phyloP scores from a whole-genome alignment of 2,329 filamentous ascomycete species.

The Cryphonectria naterciae region DNA sequence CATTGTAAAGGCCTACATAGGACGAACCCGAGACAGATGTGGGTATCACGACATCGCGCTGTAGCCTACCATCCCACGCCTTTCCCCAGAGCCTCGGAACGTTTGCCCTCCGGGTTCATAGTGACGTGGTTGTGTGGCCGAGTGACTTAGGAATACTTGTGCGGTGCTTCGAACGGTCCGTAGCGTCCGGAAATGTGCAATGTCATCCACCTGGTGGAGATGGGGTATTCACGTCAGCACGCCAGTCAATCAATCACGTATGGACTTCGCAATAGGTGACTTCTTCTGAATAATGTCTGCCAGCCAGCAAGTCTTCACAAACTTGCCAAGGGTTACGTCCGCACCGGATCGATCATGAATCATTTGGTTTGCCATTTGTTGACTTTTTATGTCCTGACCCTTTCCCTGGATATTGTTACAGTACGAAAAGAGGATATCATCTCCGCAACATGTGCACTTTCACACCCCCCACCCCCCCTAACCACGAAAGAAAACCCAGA shows the following conservation, averaged over 20 bases:
- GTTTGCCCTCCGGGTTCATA: background rate
- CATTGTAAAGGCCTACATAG: background rate
- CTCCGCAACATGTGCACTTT: slow-evolving; percentile 1
- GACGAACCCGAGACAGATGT: background rate
- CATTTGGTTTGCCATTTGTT: slow-evolving; percentile 20
- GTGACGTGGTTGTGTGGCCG: background rate
- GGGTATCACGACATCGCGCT: background rate
- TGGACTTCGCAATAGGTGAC: background rate
- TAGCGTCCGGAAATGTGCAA: background rate
- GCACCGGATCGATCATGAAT: slow-evolving; percentile 8
- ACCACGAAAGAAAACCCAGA: background rate
- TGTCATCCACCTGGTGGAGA: background rate
- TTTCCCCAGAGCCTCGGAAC: background rate
- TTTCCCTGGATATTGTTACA: slow-evolving; percentile 21
- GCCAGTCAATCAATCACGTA: background rate
- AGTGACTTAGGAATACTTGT: background rate
- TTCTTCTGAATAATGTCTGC: background rate
- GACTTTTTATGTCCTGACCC: slow-evolving; percentile 16
- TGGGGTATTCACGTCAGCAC: background rate
- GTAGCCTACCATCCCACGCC: background rate
- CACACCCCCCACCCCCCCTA: background rate
- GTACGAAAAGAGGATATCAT: slow-evolving; percentile 12
- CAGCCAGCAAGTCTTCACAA: background rate
- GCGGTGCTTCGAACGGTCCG: background rate
- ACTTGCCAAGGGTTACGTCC: no score